Base-by-base conservation (phyloP, 2,329 filamentous ascomycete species). In the Pseudogymnoascus sp. region DNA sequence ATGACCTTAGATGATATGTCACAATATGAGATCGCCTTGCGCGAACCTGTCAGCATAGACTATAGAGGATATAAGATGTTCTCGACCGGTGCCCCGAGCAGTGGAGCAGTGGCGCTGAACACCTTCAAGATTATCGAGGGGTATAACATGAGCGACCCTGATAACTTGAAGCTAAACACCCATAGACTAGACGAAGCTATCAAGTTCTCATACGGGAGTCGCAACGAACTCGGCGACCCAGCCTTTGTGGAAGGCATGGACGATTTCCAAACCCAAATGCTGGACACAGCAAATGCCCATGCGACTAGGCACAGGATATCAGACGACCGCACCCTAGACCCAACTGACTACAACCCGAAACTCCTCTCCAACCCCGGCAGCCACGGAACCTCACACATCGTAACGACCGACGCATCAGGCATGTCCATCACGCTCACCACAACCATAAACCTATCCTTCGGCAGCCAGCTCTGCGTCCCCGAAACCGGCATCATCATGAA, bases 121-220 rank as follows among this genome's bases (percentile, higher is more conserved):
- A 85, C 89, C 3, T 79, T 94, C 64, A 96, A 96, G 71, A 91
- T 87, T 33, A 82, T 97, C 74, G 88, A 93, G 73, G 88, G 90
- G 16, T 96, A 89, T 73, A 74, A 77, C 38, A 78, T 86, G 25
- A 86, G 84, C 64, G 72, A 79, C 6, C 64, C 69, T 33, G 69
- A 74, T 9, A 76, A 83, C 45, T 73, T 74, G 19, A 87, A 91
- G 67, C 76, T 95, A 0, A 91, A 87, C 38, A 88, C 87, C 0
- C 94, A 97, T 75, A 84, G 90, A 12, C 82, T 96, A 66, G 85
- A 91, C 70, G 94, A 97, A 78, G 89, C 92, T 11, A 91, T 96
- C 77, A 84, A 91, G 22, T 97, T 96, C 73, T 92, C 85, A 2
- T 97, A 97, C 72, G 92, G 88, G 3, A 78, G 88, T 68, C 86